phyloP scores from a whole-genome alignment of 208 protist genomes.

The Polymyxa betae region DNA sequence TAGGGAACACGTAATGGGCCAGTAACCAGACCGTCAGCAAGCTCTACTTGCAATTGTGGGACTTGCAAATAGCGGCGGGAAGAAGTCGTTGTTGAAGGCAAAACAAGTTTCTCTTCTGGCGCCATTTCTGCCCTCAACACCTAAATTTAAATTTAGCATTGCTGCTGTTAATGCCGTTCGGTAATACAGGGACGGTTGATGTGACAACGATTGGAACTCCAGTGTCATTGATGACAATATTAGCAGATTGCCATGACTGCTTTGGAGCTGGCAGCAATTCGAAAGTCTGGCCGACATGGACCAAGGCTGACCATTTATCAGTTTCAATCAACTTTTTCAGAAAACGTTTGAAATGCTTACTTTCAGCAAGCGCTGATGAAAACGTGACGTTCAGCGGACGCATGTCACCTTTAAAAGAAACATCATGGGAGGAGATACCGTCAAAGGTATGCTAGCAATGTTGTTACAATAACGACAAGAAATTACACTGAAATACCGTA shows the following conservation, averaged over 20 bases:
- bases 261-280: not conserved
- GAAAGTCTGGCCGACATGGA: not conserved
- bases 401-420: not conserved
- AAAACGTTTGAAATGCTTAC: not conserved
- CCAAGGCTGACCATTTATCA: not conserved
- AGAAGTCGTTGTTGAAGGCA: not conserved
- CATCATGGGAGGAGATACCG: not conserved
- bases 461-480: not conserved
- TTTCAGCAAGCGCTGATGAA: not conserved
- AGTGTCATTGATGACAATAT: conserved; percentile 8
- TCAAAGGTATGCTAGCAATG: not conserved
- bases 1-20: not conserved
- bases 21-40: not conserved
- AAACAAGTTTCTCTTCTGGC: not conserved
- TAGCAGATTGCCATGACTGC: not conserved
- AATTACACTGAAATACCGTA: not conserved
- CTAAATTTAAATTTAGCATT: not conserved
- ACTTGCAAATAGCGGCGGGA: no score
- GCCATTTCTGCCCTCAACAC: not conserved
- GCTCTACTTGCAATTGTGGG: not conserved
- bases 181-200: not conserved
- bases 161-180: not conserved
- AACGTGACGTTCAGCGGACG: not conserved
- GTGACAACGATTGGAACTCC: not conserved
- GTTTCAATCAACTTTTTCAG: not conserved